Evolutionary conservation across 2,329 filamentous ascomycete genomes (phyloP).

Genomic region (Aspergillus neotritici): DNA sequence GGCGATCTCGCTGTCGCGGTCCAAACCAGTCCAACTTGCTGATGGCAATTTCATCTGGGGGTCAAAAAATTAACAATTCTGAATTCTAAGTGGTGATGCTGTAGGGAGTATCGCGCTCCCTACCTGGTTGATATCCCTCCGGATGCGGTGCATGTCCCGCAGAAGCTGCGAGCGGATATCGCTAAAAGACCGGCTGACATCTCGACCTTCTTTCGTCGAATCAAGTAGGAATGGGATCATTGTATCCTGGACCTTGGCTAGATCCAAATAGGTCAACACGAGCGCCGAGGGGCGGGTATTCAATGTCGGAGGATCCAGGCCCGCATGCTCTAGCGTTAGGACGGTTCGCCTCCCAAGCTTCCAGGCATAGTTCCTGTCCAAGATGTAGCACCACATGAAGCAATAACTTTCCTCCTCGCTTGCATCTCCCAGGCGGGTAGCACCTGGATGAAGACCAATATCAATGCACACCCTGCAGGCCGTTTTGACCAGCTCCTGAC

Average conservation of each 20-base stretch:
- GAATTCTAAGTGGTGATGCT: too few relatives aligned
- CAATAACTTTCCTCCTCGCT: slow-evolving; percentile 18
- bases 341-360: slow-evolving; percentile 10
- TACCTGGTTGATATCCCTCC: slow-evolving; percentile 10
- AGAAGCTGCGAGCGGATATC: slow-evolving; percentile 4
- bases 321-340: too few relatives aligned
- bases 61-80: background rate
- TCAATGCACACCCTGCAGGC: slow-evolving; percentile 18
- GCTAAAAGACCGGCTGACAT: background rate
- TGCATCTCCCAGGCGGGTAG: background rate
- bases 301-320: slow-evolving; percentile 1
- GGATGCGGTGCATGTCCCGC: slow-evolving; percentile 11
- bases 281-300: slow-evolving; percentile 7
- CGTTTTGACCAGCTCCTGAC: slow-evolving; percentile 15
- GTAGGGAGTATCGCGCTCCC: too few relatives aligned
- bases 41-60: slow-evolving; percentile 13
- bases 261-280: slow-evolving; percentile 13
- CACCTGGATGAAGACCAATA: slow-evolving; percentile 7
- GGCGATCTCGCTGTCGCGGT: slow-evolving; percentile 14
- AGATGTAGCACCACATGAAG: slow-evolving; percentile 19
- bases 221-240: slow-evolving; percentile 10
- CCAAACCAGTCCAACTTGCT: slow-evolving; percentile 14
- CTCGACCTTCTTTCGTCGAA: background rate
- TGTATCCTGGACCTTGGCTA: slow-evolving; percentile 16
- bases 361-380: slow-evolving; percentile 20